Percentiles rank a stretch among this genome's conserved stretches.
These are phyloP conservation scores for Tuctoria greenei DNA, from an alignment of 176 grass and related monocot species.

Conservation along the genomic window DNA sequence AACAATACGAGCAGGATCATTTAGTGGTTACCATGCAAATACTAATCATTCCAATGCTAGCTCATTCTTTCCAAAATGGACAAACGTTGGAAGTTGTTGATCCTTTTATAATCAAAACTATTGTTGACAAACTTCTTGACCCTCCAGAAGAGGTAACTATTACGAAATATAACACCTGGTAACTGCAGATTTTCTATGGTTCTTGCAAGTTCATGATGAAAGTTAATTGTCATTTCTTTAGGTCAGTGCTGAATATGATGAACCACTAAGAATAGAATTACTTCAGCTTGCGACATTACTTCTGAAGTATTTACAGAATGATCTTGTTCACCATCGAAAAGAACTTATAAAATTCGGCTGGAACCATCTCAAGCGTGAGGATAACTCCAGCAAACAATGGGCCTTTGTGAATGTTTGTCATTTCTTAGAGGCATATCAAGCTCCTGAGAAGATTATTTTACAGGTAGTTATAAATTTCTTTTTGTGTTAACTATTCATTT, in stretches of 20 bases:
- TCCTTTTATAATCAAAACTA: conserved; percentile 81
- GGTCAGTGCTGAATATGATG: conserved; percentile 95
- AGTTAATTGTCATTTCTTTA: conserved; percentile 45
- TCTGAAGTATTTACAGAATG: conserved; percentile 93
- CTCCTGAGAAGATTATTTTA: conserved; percentile 97
- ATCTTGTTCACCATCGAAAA: conserved; percentile 94
- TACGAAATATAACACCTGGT: conserved; percentile 4
- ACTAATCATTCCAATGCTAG: conserved; percentile 96
- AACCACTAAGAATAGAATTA: conserved; percentile 96
- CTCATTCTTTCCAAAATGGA: conserved; percentile 94
- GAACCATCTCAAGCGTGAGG: conserved; percentile 99
- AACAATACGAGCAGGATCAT: conserved; percentile 96
- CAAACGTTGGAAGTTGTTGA: conserved; percentile 99
- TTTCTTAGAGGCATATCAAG: conserved; percentile 97
- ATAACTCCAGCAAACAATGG: conserved; percentile 99
- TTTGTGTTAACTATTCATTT: conserved; percentile 17
- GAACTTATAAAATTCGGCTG: conserved; percentile 99
- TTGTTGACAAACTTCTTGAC: conserved; percentile 97
- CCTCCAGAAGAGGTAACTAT: conserved; percentile 89
- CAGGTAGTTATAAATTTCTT: conserved; percentile 62
- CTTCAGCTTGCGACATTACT: conserved; percentile 96
- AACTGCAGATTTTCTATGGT: neutral
- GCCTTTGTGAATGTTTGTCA: conserved; percentile 99
- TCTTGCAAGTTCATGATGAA: neutral
- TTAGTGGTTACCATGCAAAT: conserved; percentile 99